These are phyloP conservation scores for Chytriomyces confervae DNA, from an alignment of 192 early-diverging fungal species.

Conservation along the genomic window DNA sequence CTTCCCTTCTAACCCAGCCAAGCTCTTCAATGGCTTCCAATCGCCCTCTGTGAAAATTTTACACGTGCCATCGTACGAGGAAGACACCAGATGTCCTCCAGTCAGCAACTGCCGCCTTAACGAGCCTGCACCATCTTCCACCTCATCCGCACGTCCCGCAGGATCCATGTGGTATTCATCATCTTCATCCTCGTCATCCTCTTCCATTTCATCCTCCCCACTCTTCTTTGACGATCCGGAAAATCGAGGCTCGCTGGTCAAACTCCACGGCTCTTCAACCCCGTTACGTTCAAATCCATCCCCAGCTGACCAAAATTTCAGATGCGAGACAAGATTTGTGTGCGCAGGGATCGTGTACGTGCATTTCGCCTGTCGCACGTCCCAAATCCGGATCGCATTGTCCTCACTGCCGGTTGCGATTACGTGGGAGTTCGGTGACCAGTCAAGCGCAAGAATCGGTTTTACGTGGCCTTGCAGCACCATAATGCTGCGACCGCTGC, in stretches of 20 bases:
- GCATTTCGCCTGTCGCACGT: conserved; percentile 77
- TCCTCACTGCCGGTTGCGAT: conserved; percentile 91
- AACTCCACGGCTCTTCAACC: conserved; percentile 15
- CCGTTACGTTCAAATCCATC: conserved; percentile 46
- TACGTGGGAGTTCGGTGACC: conserved; percentile 91
- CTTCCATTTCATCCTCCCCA: conserved; percentile 45
- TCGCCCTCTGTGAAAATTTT: conserved; percentile 95
- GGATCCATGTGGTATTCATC: conserved; percentile 20
- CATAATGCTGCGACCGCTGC: conserved; percentile 88
- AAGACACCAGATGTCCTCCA: conserved; percentile 82
- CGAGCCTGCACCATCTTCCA: conserved; percentile 33
- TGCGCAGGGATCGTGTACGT: conserved; percentile 91
- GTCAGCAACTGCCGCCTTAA: conserved; percentile 50
- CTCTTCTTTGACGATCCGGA: not conserved
- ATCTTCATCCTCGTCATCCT: conserved; percentile 40
- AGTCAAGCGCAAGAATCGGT: conserved; percentile 87
- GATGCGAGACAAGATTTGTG: conserved; percentile 83
- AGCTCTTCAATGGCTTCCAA: conserved; percentile 86
- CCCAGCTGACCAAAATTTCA: conserved; percentile 62
- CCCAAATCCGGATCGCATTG: conserved; percentile 91
- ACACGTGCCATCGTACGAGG: conserved; percentile 87
- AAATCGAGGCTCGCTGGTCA: conserved; percentile 24
- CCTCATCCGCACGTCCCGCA: conserved; percentile 21
- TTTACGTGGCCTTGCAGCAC: conserved; percentile 90
- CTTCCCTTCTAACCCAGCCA: conserved; percentile 88